A percentile compares a stretch with the other conserved stretches of the same genome.
phyloP scores from a whole-genome alignment of 2,329 filamentous ascomycete species.

The Paracamarosporium sp. region DNA sequence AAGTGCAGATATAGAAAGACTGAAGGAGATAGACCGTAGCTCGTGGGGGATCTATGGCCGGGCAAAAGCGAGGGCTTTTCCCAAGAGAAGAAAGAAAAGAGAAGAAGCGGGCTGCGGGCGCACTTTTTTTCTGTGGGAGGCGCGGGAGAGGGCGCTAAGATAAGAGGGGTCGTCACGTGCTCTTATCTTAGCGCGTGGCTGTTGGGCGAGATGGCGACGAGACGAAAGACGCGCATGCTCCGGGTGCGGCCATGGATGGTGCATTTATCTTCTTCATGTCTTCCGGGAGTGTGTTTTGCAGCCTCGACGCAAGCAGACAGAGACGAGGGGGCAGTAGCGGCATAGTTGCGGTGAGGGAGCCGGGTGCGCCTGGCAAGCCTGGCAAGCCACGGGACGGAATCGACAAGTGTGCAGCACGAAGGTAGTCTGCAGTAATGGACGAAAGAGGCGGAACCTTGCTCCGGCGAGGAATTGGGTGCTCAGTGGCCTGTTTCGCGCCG shows the following conservation, averaged over 20 bases:
- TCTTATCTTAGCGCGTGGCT: background rate
- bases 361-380: background rate
- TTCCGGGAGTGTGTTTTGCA: too few relatives aligned
- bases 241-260: background rate
- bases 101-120: conserved; percentile 22
- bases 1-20: conserved; percentile 24
- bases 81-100: conserved; percentile 50
- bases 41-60: conserved; percentile 54
- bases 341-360: too few relatives aligned
- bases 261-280: too few relatives aligned
- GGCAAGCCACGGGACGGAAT: background rate
- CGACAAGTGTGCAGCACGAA: background rate
- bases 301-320: background rate
- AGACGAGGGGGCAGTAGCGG: background rate
- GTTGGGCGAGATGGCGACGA: background rate
- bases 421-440: background rate
- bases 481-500: conserved; percentile 12
- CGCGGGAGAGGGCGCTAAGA: background rate
- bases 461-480: background rate
- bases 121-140: conserved; percentile 33
- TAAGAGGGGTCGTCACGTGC: conserved; percentile 9
- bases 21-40: conserved; percentile 43
- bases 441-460: background rate
- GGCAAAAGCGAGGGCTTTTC: conserved; percentile 62
- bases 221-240: background rate